Evolutionary conservation across 2,329 filamentous ascomycete genomes (phyloP).

Genomic region (Colletotrichum somersetense): DNA sequence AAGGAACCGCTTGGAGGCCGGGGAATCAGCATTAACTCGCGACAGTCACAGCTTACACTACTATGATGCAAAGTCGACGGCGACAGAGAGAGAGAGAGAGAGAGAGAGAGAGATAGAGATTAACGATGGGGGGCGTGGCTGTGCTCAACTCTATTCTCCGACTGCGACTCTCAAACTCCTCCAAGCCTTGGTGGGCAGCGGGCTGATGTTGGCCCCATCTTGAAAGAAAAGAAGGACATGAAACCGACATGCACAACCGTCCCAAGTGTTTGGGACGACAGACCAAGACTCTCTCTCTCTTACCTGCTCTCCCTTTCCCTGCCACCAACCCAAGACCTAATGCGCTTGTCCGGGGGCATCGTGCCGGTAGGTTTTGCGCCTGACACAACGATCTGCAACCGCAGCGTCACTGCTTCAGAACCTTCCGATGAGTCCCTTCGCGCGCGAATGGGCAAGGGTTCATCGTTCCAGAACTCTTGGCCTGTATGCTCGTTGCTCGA

Average conservation of each 20-base stretch:
- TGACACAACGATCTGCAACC: constrained; percentile 42
- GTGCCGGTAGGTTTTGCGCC: constrained; percentile 30
- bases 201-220: constrained; percentile 27
- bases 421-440: constrained; percentile 11
- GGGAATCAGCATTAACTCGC: constrained; percentile 9
- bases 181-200: constrained; percentile 18
- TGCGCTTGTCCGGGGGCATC: constrained; percentile 29
- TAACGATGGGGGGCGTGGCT: constrained; percentile 23
- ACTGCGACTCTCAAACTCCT: constrained; percentile 4
- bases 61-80: neutral
- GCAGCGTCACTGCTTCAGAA: constrained; percentile 38
- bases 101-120: neutral
- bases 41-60: neutral
- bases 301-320: neutral
- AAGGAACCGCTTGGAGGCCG: constrained; percentile 14
- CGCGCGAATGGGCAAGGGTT: constrained; percentile 21
- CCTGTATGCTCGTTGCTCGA: neutral
- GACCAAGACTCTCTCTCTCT: constrained; percentile 8
- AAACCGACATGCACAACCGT: constrained; percentile 36
- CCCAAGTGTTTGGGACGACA: constrained; percentile 36
- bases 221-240: neutral
- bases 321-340: constrained; percentile 13
- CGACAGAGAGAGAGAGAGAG: neutral
- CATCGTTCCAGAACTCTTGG: constrained; percentile 26
- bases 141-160: neutral